Evolutionary conservation across 2,329 filamentous ascomycete species (phyloP).

Genomic region (Pseudonectria foliicola): DNA sequence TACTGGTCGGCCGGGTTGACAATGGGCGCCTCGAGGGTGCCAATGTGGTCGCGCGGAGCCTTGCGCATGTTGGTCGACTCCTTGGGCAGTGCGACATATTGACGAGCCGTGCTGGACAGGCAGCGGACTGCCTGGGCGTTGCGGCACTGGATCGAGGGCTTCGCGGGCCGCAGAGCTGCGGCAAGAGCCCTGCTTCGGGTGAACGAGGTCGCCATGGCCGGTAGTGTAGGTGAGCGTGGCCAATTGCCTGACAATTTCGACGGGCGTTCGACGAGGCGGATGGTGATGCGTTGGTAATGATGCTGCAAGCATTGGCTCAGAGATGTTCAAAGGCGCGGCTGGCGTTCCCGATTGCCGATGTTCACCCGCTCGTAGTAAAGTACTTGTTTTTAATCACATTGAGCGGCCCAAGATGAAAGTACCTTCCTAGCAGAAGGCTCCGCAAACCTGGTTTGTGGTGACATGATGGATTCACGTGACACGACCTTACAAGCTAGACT

Average conservation of each 20-base stretch:
- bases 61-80: conserved; percentile 61
- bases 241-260: conserved; percentile 38
- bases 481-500: conserved; percentile 5
- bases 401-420: conserved; percentile 11
- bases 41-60: conserved; percentile 49
- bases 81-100: conserved; percentile 50
- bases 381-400: conserved; percentile 7
- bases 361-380: conserved; percentile 21
- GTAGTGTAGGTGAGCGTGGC: conserved; percentile 27
- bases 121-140: conserved; percentile 37
- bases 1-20: conserved; percentile 94
- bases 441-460: conserved; percentile 1
- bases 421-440: conserved; percentile 12
- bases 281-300: conserved; percentile 25
- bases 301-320: conserved; percentile 21
- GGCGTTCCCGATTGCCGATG: conserved; percentile 17
- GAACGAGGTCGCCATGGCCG: conserved; percentile 55
- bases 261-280: conserved; percentile 18
- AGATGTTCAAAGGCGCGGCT: conserved; percentile 16
- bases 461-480: conserved; percentile 18
- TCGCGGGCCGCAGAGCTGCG: conserved; percentile 48
- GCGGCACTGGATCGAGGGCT: conserved; percentile 34
- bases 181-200: conserved; percentile 49
- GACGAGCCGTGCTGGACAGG: conserved; percentile 42
- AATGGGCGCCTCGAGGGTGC: conserved; percentile 66